A percentile compares a stretch with the other conserved stretches of the same genome.
These are phyloP conservation scores for Eutrema yunnanense DNA, from an alignment of 345 rosid species.

Conservation along the genomic window DNA sequence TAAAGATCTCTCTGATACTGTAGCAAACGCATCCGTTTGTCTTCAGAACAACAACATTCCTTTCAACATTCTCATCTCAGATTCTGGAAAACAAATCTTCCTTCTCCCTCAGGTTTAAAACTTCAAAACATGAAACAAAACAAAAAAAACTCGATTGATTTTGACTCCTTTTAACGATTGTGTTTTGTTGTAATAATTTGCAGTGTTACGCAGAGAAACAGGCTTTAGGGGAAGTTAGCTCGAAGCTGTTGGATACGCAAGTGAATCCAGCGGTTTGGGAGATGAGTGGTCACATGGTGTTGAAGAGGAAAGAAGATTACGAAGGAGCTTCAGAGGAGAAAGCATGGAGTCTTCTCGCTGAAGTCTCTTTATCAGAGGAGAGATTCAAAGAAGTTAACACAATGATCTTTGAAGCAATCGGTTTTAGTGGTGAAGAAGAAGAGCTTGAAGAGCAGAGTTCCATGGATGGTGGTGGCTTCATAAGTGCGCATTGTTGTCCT, in stretches of 20 bases:
- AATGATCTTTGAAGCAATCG: conserved; percentile 58
- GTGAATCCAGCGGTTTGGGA: conserved; percentile 99
- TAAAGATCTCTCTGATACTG: conserved; percentile 46
- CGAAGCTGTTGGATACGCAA: conserved; percentile 78
- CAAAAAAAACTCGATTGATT: not conserved
- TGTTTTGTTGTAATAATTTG: not conserved
- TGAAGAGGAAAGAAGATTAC: conserved; percentile 83
- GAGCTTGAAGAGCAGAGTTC: conserved; percentile 5
- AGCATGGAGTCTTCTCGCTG: conserved; percentile 86
- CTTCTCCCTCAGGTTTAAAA: conserved; percentile 78
- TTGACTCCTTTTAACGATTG: not conserved
- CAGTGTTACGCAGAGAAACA: conserved; percentile 98
- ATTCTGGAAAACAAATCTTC: conserved; percentile 70
- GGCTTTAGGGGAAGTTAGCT: conserved; percentile 86
- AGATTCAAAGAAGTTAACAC: conserved; percentile 70
- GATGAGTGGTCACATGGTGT: conserved; percentile 95
- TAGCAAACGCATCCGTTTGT: conserved; percentile 71
- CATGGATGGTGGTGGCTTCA: conserved; percentile 28
- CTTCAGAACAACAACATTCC: conserved; percentile 92
- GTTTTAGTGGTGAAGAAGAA: conserved; percentile 18
- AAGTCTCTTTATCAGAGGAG: conserved; percentile 84
- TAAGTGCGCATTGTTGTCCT: conserved; percentile 24
- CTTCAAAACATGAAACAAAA: not conserved
- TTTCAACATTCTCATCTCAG: conserved; percentile 75
- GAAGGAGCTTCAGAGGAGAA: conserved; percentile 87